Evolutionary conservation across 1,284 basidiomycete genomes (phyloP).

Genomic region (Heliocybe sulcata): DNA sequence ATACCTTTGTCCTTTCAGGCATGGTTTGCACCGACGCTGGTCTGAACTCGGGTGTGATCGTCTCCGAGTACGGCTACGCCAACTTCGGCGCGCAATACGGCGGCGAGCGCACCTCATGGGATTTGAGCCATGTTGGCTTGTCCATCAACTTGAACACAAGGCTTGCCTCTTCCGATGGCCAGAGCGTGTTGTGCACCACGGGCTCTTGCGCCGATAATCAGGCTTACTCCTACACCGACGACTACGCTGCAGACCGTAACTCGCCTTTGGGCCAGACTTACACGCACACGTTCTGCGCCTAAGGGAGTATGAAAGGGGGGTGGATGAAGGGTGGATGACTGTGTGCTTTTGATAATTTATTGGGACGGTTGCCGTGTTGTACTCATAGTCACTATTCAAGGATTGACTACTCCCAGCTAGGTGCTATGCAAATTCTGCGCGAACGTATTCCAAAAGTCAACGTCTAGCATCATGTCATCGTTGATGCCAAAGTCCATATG

Average conservation of each 20-base stretch:
- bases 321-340: too few relatives aligned
- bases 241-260: slow-evolving; percentile 19
- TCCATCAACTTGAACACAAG: slow-evolving; percentile 10
- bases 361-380: too few relatives aligned
- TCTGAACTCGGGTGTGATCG: slow-evolving; percentile 9
- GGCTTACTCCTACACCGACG: slow-evolving; percentile 10
- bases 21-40: slow-evolving; percentile 13
- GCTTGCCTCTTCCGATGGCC: slow-evolving; percentile 9
- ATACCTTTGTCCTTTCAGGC: not conserved
- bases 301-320: slow-evolving; percentile 12
- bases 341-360: too few relatives aligned
- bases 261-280: slow-evolving; percentile 9
- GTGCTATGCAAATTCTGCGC: not conserved
- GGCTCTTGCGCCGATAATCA: slow-evolving; percentile 8
- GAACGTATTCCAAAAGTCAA: not conserved
- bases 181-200: slow-evolving; percentile 8
- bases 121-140: slow-evolving; percentile 8
- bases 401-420: too few relatives aligned
- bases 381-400: too few relatives aligned
- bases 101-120: slow-evolving; percentile 12
- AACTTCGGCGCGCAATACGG: slow-evolving; percentile 11
- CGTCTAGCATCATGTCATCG: not conserved
- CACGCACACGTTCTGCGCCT: slow-evolving; percentile 14
- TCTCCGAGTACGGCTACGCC: slow-evolving; percentile 12
- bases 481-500: not conserved